Evolutionary conservation across 371 early-diverging fungal genomes (phyloP).

Genomic region (Smittium culicis): DNA sequence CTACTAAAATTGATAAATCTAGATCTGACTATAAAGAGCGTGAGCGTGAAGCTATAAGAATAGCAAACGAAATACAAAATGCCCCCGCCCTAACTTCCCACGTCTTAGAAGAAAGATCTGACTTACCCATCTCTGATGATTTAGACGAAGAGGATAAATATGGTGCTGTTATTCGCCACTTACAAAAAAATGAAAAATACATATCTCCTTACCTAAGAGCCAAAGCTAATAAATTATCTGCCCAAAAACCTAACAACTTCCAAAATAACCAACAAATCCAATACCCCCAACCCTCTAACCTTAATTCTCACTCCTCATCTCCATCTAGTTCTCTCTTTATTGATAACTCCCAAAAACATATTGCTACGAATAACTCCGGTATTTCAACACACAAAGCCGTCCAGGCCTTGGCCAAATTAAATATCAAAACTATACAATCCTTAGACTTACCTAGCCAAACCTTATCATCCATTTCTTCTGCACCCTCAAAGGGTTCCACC

Average conservation of each 20-base stretch:
- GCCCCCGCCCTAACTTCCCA: constrained; percentile 66
- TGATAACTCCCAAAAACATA: background rate
- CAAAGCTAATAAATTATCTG: constrained; percentile 28
- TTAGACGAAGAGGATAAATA: constrained; percentile 84
- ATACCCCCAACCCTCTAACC: constrained; percentile 6
- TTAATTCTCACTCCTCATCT: too few relatives aligned
- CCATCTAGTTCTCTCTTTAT: background rate
- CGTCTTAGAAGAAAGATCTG: constrained; percentile 84
- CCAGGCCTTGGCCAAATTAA: constrained; percentile 31
- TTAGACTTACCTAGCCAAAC: constrained; percentile 8
- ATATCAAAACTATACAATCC: constrained; percentile 27
- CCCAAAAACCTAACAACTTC: constrained; percentile 18
- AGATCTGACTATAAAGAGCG: constrained; percentile 73
- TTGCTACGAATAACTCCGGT: background rate
- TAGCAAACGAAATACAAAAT: constrained; percentile 85
- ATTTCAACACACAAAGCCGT: constrained; percentile 19
- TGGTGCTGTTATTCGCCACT: constrained; percentile 53
- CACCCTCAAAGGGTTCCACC: background rate
- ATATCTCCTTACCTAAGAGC: constrained; percentile 74
- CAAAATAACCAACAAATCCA: constrained; percentile 8
- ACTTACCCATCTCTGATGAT: constrained; percentile 39
- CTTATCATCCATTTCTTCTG: constrained; percentile 13
- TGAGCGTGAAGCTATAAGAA: constrained; percentile 70
- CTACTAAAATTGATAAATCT: constrained; percentile 77
- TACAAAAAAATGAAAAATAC: constrained; percentile 51